Evolutionary conservation across 2,329 filamentous ascomycete species (phyloP).

Genomic region (Stagonosporopsis rhizophila): DNA sequence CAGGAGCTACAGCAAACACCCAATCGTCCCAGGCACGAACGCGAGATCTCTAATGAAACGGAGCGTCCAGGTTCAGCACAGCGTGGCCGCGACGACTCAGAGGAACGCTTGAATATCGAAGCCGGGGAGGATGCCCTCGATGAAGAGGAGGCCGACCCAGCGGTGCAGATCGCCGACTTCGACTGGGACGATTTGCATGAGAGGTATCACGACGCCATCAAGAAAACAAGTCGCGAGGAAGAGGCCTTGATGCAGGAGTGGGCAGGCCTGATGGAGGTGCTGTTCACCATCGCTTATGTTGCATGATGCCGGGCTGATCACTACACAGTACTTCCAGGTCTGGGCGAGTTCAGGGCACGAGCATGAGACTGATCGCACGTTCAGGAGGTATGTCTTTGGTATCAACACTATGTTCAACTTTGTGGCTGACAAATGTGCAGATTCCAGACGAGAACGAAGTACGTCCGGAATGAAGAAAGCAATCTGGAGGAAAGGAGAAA

Average conservation of each 20-base stretch:
- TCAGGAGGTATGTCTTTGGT: constrained; percentile 67
- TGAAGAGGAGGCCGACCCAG: constrained; percentile 35
- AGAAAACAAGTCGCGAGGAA: constrained; percentile 69
- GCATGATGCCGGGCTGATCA: constrained; percentile 15
- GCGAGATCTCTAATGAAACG: constrained; percentile 31
- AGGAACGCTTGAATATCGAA: constrained; percentile 18
- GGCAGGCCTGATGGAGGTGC: constrained; percentile 54
- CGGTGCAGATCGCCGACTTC: constrained; percentile 59
- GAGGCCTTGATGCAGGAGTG: constrained; percentile 71
- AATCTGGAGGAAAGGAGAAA: constrained; percentile 75
- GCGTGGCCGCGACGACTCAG: constrained; percentile 18
- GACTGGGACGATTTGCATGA: constrained; percentile 80
- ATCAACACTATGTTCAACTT: neutral
- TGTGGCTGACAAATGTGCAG: constrained; percentile 52
- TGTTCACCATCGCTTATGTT: neutral
- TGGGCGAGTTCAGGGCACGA: constrained; percentile 78
- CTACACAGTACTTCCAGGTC: constrained; percentile 73
- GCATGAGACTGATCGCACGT: constrained; percentile 78
- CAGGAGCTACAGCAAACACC: constrained; percentile 17
- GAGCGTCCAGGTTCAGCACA: constrained; percentile 40
- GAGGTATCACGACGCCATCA: constrained; percentile 71
- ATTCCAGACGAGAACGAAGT: constrained; percentile 78
- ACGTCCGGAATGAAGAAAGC: constrained; percentile 76
- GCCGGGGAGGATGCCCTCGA: neutral
- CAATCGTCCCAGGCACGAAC: constrained; percentile 6